Conservation (phyloP, 768 basidiomycete species). For the Psilocybe tampanensis region DNA sequence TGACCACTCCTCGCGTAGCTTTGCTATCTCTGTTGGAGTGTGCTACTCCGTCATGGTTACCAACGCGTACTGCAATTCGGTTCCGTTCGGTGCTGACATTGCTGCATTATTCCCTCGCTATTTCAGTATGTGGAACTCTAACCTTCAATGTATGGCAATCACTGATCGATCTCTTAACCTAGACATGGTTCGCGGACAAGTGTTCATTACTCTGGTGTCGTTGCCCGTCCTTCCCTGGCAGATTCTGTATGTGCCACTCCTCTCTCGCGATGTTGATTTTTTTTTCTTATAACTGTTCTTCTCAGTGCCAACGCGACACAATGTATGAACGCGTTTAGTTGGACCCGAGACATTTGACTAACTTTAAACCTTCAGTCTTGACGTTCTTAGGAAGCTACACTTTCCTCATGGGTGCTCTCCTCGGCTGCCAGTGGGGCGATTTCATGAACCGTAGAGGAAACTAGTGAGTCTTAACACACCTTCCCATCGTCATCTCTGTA, state of each 20-base stretch:
- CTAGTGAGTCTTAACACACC: constrained; percentile 4
- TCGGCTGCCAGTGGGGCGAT: constrained; percentile 19
- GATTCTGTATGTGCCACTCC: constrained; percentile 9
- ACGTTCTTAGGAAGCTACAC: constrained; percentile 20
- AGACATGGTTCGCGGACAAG: constrained; percentile 17
- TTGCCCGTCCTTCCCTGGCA: constrained; percentile 17
- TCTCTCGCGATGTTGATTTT: too few relatives aligned
- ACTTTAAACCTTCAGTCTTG: neutral
- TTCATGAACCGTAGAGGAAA: constrained; percentile 15
- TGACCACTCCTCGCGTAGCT: neutral
- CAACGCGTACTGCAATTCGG: constrained; percentile 14
- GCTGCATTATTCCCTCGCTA: constrained; percentile 15
- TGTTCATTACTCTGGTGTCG: constrained; percentile 15
- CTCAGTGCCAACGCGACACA: constrained; percentile 12
- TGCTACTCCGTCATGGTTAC: constrained; percentile 17
- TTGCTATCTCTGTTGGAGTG: constrained; percentile 13
- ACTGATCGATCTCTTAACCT: neutral
- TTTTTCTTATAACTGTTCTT: neutral
- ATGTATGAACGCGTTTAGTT: neutral
- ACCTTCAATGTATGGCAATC: neutral
- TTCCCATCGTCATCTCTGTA: neutral
- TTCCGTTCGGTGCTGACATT: constrained; percentile 19
- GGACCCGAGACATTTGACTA: neutral
- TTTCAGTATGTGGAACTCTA: constrained; percentile 6
- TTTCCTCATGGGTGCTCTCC: constrained; percentile 18